phyloP scores from a whole-genome alignment of 1,284 basidiomycete species.

The Ganoderma boninense region DNA sequence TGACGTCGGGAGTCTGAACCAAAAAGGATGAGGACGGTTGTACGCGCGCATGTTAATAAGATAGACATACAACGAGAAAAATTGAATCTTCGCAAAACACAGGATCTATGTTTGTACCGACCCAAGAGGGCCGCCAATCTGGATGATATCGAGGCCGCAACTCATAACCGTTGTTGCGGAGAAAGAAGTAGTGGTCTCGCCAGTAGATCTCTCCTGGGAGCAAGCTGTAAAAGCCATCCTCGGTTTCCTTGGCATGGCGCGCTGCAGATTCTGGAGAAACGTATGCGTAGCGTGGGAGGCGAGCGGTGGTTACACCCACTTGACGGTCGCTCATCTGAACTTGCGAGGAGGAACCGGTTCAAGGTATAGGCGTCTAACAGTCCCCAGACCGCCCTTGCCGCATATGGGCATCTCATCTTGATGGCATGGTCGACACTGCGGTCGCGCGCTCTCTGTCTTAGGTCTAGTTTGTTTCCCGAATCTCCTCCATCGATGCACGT shows the following conservation, averaged over 20 bases:
- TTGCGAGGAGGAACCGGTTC: not conserved
- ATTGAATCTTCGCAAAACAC: conserved; percentile 23
- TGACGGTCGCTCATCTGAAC: not conserved
- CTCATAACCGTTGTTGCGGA: conserved; percentile 17
- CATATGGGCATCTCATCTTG: not conserved
- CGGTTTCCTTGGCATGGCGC: not conserved
- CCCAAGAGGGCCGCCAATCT: conserved; percentile 25
- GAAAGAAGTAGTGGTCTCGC: conserved; percentile 5
- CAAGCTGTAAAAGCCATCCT: not conserved
- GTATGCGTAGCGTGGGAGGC: conserved; percentile 8
- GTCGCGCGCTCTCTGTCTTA: not conserved
- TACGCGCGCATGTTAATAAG: not conserved
- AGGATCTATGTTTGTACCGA: conserved; percentile 12
- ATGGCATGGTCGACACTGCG: not conserved
- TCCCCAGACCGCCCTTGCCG: not conserved
- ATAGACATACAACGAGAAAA: not conserved
- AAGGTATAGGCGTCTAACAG: not conserved
- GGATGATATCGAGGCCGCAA: conserved; percentile 22
- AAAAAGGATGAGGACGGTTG: not conserved
- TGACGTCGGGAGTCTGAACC: conserved; percentile 15
- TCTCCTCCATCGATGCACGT: conserved; percentile 2
- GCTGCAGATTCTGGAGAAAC: conserved; percentile 1
- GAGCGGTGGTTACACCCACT: not conserved
- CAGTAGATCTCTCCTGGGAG: conserved; percentile 7
- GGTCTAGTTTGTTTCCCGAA: not conserved